Evolutionary conservation across 1,139 yeast genomes (phyloP), one percentile per base, ranked within the genome.

Genomic region (Kodamaea ohmeri): DNA sequence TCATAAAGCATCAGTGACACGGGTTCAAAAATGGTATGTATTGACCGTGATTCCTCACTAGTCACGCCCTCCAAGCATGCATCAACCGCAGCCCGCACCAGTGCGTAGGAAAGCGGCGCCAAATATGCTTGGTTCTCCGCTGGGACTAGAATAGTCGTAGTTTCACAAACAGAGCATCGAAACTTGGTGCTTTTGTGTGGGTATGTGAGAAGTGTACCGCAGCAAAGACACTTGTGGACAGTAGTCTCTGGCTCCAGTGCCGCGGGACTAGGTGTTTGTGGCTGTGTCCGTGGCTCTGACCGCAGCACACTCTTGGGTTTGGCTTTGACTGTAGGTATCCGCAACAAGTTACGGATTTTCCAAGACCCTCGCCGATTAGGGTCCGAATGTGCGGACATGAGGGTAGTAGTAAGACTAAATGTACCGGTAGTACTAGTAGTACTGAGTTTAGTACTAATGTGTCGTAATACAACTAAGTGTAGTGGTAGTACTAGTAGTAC

Each of bases 141-240:
- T 44, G 41, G 14, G 43, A 37, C 25, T 40, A 68, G 41, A 33
- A 69, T 46, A 44, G 63, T 65, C n/a, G 75, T 76, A 6, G 83
- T 72, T 27, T 67, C 67, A 48, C 88, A 80, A 1, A 71, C 60
- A 0, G 76, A 65, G 50, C 94, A 84, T 42, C 72, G 70, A 54
- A 76, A 78, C 48, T 77, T 78, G 7, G 54, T 41, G 2, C 73
- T 63, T 6, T 55, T 55, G 4, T 57, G 57, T 0, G 83, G 81
- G 45, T 75, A 71, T 9, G 73, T 67, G 26, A 83, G 56, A 5
- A 72, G 51, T 0, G 80, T 73, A 1, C 83, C 85, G 60, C 95
- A 84, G 53, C 94, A 84, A 12, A 52, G 53, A 45, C 76, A 70
- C 39, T 56, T 58, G 32, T 54, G 51, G 16, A 65, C 35, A 7